A percentile compares a stretch with the other conserved stretches of the same genome.
Evolutionary conservation across 306 rosid species (phyloP).

Genomic region (Datisca glomerata): DNA sequence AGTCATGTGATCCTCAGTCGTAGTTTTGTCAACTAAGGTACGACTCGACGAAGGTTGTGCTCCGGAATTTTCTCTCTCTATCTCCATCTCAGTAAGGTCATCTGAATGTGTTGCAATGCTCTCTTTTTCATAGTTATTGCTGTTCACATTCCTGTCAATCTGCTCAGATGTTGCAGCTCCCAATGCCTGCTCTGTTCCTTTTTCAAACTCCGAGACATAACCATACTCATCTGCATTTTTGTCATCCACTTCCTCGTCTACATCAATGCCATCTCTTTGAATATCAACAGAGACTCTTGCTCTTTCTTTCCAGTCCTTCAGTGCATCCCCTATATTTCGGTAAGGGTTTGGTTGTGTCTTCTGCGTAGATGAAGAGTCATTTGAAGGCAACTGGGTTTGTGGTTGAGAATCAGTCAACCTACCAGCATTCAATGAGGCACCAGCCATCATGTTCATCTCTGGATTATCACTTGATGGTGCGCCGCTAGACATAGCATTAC

Average conservation of each 20-base stretch:
- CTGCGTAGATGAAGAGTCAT: conserved; percentile 29
- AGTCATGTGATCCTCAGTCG: conserved; percentile 27
- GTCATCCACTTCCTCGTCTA: conserved; percentile 39
- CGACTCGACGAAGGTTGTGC: conserved; percentile 20
- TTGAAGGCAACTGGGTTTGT: conserved; percentile 23
- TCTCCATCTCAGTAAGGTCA: conserved; percentile 23
- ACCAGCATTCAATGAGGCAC: conserved; percentile 54
- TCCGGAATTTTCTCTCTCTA: conserved; percentile 40
- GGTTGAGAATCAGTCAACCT: conserved; percentile 31
- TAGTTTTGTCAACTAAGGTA: conserved; percentile 25
- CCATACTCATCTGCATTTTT: conserved; percentile 81
- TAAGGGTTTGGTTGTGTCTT: conserved; percentile 62
- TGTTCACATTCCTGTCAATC: conserved; percentile 36
- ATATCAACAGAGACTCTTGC: conserved; percentile 52
- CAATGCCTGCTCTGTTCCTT: conserved; percentile 79
- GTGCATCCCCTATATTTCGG: conserved; percentile 65
- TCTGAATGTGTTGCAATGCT: conserved; percentile 23
- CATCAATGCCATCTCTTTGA: conserved; percentile 28
- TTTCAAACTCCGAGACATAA: conserved; percentile 57
- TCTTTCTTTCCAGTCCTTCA: conserved; percentile 66
- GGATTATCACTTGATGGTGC: conserved; percentile 43
- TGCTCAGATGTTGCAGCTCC: conserved; percentile 88
- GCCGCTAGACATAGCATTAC: conserved; percentile 42
- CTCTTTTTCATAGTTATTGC: conserved; percentile 26
- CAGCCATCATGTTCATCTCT: conserved; percentile 37